A percentile compares a stretch with the other conserved stretches of the same genome.
Evolutionary conservation across 805 yeast species (phyloP).

Genomic region (Candida xiaguanensis): DNA sequence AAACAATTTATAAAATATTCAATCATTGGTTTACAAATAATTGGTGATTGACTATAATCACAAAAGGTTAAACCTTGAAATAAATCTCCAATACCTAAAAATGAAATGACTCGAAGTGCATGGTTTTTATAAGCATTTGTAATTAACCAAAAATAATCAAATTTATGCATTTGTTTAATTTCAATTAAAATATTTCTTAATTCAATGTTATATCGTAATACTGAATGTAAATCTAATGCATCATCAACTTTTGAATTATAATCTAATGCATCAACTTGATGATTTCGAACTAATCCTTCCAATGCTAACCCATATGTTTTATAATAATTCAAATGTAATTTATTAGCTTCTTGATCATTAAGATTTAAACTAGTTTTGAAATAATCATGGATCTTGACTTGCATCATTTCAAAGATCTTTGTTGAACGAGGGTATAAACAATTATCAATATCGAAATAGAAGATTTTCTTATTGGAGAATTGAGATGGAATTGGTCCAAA

Average conservation of each 20-base stretch:
- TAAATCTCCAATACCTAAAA: slow-evolving; percentile 85
- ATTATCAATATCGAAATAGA: slow-evolving; percentile 92
- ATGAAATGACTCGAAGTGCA: slow-evolving; percentile 72
- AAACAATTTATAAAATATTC: slow-evolving; percentile 64
- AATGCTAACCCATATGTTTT: slow-evolving; percentile 87
- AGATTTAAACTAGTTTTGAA: slow-evolving; percentile 63
- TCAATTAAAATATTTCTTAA: slow-evolving; percentile 50
- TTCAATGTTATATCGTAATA: slow-evolving; percentile 59
- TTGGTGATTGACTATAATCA: slow-evolving; percentile 68
- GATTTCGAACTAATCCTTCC: slow-evolving; percentile 75
- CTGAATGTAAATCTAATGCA: slow-evolving; percentile 77
- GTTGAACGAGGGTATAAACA: slow-evolving; percentile 77
- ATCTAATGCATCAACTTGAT: slow-evolving; percentile 79
- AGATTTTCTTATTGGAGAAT: slow-evolving; percentile 30
- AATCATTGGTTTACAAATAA: slow-evolving; percentile 87
- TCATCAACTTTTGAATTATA: slow-evolving; percentile 90
- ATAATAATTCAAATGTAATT: slow-evolving; percentile 72
- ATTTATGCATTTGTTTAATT: slow-evolving; percentile 43
- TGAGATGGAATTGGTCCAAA: slow-evolving; percentile 31
- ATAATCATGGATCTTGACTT: slow-evolving; percentile 74
- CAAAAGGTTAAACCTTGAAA: slow-evolving; percentile 94
- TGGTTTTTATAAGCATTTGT: slow-evolving; percentile 94
- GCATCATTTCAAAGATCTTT: slow-evolving; percentile 84
- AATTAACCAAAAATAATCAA: slow-evolving; percentile 81
- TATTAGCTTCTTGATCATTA: slow-evolving; percentile 68